phyloP scores from a whole-genome alignment of 805 yeast genomes.

The Starmerella ratchasimensis region DNA sequence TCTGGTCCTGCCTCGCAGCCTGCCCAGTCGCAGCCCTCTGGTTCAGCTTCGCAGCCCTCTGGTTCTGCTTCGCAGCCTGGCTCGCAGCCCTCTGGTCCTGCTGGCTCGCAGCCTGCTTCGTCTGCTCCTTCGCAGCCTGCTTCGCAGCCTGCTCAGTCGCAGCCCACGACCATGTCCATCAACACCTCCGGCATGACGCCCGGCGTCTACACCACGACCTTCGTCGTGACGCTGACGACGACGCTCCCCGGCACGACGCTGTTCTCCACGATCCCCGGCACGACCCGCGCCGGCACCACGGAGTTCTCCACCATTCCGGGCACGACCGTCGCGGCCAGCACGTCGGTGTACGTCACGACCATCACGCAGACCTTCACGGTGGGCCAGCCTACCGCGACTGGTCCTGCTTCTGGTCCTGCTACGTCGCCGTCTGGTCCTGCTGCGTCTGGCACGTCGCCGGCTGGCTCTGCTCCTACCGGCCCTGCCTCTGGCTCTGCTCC shows the following conservation, averaged over 20 bases:
- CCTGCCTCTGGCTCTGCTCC: neutral
- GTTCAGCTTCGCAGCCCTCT: neutral
- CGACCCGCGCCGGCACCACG: conserved; percentile 14
- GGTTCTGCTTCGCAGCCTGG: no score
- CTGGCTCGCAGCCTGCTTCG: neutral
- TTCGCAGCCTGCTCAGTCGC: neutral
- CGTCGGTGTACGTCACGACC: conserved; percentile 2
- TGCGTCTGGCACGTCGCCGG: no score
- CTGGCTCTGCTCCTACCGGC: neutral
- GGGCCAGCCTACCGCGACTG: conserved; percentile 2
- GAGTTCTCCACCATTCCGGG: conserved; percentile 3
- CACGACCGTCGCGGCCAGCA: neutral
- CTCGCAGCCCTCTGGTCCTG: neutral
- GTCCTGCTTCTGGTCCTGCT: neutral
- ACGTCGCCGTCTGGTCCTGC: neutral
- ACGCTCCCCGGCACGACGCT: conserved; percentile 5
- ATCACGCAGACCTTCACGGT: conserved; percentile 6
- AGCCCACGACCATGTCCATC: neutral
- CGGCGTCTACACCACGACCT: conserved; percentile 4
- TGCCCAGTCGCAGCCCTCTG: no score
- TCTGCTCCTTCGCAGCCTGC: neutral
- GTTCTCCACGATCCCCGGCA: conserved; percentile 14
- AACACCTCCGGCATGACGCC: conserved; percentile 5
- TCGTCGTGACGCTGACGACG: neutral
- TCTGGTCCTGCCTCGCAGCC: no score